Evolutionary conservation across 176 grass and related monocot genomes (phyloP).

Genomic region (Avena atlantica): DNA sequence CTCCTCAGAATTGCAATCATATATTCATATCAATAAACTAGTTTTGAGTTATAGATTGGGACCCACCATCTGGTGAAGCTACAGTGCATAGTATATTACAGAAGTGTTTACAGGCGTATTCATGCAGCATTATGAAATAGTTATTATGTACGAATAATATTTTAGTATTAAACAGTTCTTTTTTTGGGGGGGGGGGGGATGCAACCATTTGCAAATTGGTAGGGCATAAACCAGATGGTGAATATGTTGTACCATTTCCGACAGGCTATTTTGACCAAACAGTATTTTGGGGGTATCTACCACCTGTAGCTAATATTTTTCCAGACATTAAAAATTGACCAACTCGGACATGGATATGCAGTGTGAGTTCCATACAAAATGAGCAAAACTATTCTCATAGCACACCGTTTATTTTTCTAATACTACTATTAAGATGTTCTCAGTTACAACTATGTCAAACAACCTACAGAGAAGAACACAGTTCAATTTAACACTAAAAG

Average conservation of each 20-base stretch:
- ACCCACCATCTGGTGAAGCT: not conserved
- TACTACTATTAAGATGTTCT: not conserved
- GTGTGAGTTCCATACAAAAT: not conserved
- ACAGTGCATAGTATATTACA: not conserved
- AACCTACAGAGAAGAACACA: not conserved
- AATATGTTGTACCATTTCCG: not conserved
- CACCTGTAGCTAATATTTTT: slow-evolving; percentile 7
- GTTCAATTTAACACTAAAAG: not conserved
- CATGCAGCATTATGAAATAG: not conserved
- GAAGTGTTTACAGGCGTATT: not conserved
- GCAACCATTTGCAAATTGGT: not conserved
- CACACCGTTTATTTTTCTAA: not conserved
- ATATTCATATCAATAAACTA: not conserved
- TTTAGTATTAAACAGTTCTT: not conserved
- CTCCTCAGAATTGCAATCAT: not conserved
- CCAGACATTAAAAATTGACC: not conserved
- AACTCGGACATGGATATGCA: not conserved
- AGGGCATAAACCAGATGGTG: too few relatives aligned
- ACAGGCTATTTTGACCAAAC: not conserved
- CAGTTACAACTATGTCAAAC: not conserved
- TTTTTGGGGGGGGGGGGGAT: too few relatives aligned
- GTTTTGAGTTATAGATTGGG: not conserved
- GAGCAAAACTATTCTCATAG: not conserved
- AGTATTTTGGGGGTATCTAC: not conserved
- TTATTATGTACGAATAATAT: not conserved